Evolutionary conservation across 2,329 filamentous ascomycete genomes (phyloP).

Genomic region (Ilyonectria mors-panacis): DNA sequence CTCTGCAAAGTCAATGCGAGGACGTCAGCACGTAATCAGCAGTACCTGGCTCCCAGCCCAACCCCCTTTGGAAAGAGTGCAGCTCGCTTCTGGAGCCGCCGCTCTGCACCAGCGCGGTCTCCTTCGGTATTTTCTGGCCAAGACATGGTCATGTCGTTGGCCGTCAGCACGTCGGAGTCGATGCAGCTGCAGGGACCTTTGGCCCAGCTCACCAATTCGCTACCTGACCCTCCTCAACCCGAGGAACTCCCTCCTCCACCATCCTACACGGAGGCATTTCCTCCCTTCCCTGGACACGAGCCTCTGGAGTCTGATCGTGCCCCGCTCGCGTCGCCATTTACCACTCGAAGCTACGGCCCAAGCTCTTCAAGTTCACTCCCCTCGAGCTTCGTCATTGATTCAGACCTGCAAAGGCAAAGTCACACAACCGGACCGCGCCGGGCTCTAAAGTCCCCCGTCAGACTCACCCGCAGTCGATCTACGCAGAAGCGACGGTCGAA

Average conservation of each 20-base stretch:
- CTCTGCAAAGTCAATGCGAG: conserved; percentile 71
- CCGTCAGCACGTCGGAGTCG: conserved; percentile 73
- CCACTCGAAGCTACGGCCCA: conserved; percentile 72
- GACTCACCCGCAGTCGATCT: conserved; percentile 64
- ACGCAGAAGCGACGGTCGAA: conserved; percentile 70
- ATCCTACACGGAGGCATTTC: conserved; percentile 22
- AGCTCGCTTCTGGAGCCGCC: conserved; percentile 65
- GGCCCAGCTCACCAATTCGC: conserved; percentile 70
- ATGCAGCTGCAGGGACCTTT: conserved; percentile 76
- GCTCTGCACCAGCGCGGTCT: conserved; percentile 62
- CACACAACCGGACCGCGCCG: conserved; percentile 66
- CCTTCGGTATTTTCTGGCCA: conserved; percentile 69
- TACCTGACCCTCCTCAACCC: conserved; percentile 36
- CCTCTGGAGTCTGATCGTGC: conserved; percentile 47
- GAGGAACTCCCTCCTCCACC: conserved; percentile 43
- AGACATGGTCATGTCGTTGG: conserved; percentile 75
- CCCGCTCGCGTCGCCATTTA: conserved; percentile 69
- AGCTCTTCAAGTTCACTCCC: conserved; percentile 68
- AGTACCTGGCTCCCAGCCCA: conserved; percentile 67
- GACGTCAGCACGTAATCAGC: conserved; percentile 60
- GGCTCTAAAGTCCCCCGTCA: conserved; percentile 68
- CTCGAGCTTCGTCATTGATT: conserved; percentile 52
- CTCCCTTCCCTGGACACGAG: conserved; percentile 31
- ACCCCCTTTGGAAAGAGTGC: conserved; percentile 69
- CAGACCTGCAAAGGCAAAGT: conserved; percentile 59